Evolutionary conservation across 768 basidiomycete genomes (phyloP), one percentile per base, ranked within the genome.

Genomic region (Mycena leptocephala): DNA sequence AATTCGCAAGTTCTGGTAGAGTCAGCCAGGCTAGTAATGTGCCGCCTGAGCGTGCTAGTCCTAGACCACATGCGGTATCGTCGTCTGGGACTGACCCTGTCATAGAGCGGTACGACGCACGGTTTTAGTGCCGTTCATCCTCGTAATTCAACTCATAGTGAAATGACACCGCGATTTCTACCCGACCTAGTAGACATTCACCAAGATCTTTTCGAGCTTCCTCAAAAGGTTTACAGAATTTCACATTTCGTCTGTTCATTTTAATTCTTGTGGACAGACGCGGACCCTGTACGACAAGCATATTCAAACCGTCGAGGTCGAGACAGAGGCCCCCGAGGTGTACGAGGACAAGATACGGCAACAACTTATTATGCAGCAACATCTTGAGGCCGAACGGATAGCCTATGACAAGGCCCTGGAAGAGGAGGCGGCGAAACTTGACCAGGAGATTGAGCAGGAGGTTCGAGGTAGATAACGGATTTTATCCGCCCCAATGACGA

Each of bases 111-210:
- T 94, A 80, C 61, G 91, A 84, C 35, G 20, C 37, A 76, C 74
- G 3, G 22, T 43, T 39, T 35, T 22, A 26, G 70, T 59, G 43
- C 48, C 41, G 13, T 69, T 56, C 30, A 18, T 30, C 28, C 63
- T n/a, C 63, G 53, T 77, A 58, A 66, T 66, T 16, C 32, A 77
- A 74, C 20, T 39, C 37, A 10, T 76, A 95, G 94, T 72, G 87
- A 87, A 56, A 87, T 95, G 80, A 92, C 90, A 6, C 92, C 93
- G 14, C 89, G 94, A 53, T 88, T 90, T 35, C 87, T 92, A 53
- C 90, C 91, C n/a, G 95, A 96, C 81, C 89, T 97, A n/a, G 91
- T 98, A 63, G 96, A 98, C 78, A 89, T 95, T 22, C 95, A 97
- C 77, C 93, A 96, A 80, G 97, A 98, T 81, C 86, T 98, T 7